A percentile compares a stretch with the other conserved stretches of the same genome.
Conservation (phyloP, 768 basidiomycete species). For the Antrodiella citrinella region DNA sequence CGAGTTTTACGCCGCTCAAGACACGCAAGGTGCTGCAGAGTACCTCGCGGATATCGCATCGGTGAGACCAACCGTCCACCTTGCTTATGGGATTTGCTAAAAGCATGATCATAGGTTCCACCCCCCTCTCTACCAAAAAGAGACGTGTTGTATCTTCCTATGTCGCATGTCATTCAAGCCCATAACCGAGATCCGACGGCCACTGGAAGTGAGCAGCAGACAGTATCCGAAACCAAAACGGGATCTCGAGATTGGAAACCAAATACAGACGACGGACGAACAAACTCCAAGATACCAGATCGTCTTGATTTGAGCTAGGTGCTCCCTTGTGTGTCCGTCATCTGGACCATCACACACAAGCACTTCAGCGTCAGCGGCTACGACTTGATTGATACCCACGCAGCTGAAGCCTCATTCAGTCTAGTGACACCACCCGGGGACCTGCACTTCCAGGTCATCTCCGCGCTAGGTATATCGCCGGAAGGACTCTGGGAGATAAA, state of each 20-base stretch:
- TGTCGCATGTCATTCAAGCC: neutral
- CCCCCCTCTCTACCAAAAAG: neutral
- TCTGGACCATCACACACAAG: neutral
- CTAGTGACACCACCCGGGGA: neutral
- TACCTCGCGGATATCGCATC: slow-evolving; percentile 42
- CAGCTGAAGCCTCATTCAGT: neutral
- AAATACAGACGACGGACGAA: neutral
- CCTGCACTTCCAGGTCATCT: neutral
- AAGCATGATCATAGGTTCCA: no score
- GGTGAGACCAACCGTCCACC: slow-evolving; percentile 36
- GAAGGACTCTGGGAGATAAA: neutral
- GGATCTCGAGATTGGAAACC: neutral
- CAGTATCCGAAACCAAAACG: neutral
- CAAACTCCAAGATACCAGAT: neutral
- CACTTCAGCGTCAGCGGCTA: neutral
- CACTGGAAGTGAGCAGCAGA: neutral
- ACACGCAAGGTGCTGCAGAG: slow-evolving; percentile 35
- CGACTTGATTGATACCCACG: neutral
- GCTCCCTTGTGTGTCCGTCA: neutral
- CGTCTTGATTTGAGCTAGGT: neutral
- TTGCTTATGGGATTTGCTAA: no score
- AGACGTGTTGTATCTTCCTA: neutral
- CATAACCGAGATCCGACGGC: neutral
- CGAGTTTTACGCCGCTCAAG: slow-evolving; percentile 67
- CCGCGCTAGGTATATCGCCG: neutral